phyloP scores from a whole-genome alignment of 495 filamentous ascomycete genomes.

The Penicillium cosmopolitanum region DNA sequence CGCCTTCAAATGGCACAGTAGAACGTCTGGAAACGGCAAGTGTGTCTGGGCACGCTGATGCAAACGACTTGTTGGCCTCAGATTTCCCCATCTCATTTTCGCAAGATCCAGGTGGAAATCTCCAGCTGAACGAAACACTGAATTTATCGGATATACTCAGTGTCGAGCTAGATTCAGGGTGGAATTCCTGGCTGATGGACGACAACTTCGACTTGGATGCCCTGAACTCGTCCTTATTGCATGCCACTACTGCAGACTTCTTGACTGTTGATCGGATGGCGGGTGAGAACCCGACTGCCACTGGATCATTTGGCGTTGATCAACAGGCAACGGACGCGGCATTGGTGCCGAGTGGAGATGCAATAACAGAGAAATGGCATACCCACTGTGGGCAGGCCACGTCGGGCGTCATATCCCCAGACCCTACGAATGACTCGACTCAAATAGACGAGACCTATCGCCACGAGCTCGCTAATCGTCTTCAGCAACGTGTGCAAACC shows the following conservation, averaged over 20 bases:
- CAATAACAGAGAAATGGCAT: constrained; percentile 17
- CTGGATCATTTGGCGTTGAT: not conserved
- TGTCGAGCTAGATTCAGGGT: constrained; percentile 8
- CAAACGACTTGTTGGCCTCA: too few species aligned
- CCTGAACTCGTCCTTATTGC: constrained; percentile 18
- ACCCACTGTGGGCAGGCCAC: constrained; percentile 9
- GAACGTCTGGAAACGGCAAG: too few species aligned
- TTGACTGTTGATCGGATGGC: too few species aligned
- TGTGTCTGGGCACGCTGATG: too few species aligned
- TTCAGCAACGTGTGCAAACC: constrained; percentile 20
- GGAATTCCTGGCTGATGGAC: constrained; percentile 12
- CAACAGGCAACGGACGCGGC: too few species aligned
- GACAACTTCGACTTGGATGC: constrained; percentile 32
- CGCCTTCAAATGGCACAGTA: too few species aligned
- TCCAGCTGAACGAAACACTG: too few species aligned
- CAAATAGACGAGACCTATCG: constrained; percentile 30
- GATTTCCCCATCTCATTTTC: too few species aligned
- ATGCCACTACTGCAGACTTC: constrained; percentile 7
- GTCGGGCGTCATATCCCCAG: constrained; percentile 16
- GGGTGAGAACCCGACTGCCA: too few species aligned
- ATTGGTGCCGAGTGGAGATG: constrained; percentile 1
- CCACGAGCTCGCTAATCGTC: constrained; percentile 18
- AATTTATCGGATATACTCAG: too few species aligned
- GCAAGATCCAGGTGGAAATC: too few species aligned
- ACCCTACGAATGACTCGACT: constrained; percentile 4